A percentile compares a stretch with the other conserved stretches of the same genome.
phyloP scores from a whole-genome alignment of 2,329 filamentous ascomycete genomes.

The Westerdykella ornata region DNA sequence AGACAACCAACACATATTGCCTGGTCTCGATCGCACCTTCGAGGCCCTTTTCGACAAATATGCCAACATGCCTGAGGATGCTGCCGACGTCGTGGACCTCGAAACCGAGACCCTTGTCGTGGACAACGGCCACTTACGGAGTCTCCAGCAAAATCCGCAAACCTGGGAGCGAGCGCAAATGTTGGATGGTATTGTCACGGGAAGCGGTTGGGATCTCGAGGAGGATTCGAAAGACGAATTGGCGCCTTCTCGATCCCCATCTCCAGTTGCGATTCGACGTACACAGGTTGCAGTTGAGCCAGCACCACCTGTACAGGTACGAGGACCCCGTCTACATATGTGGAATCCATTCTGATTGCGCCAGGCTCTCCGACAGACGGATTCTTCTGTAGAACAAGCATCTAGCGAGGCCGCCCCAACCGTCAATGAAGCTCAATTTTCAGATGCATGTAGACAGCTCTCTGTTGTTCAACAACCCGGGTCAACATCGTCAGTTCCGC shows the following conservation, averaged over 20 bases:
- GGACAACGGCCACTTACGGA: constrained; percentile 75
- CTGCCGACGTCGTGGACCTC: constrained; percentile 87
- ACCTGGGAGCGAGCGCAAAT: constrained; percentile 7
- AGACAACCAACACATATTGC: constrained; percentile 4
- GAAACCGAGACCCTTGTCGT: constrained; percentile 75
- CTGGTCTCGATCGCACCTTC: constrained; percentile 54
- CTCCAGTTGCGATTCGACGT: background rate
- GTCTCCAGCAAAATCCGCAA: constrained; percentile 42
- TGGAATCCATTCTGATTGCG: too few relatives aligned
- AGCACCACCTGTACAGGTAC: background rate
- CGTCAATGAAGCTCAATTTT: background rate
- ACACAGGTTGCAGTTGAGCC: background rate
- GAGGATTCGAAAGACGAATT: constrained; percentile 26
- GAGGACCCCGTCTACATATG: too few relatives aligned
- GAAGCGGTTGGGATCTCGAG: constrained; percentile 19
- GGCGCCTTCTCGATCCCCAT: constrained; percentile 17
- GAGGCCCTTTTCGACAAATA: constrained; percentile 89
- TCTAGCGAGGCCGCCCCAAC: background rate
- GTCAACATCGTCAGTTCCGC: constrained; percentile 1
- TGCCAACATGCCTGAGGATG: constrained; percentile 68
- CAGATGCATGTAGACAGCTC: background rate
- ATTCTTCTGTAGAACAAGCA: too few relatives aligned
- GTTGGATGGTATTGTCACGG: constrained; percentile 18
- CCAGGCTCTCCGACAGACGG: too few relatives aligned
- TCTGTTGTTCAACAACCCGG: background rate